Evolutionary conservation across 202 grass and related monocot genomes (phyloP), one percentile per base, ranked within the genome.

Genomic region (Dendrocalamus latiflorus): DNA sequence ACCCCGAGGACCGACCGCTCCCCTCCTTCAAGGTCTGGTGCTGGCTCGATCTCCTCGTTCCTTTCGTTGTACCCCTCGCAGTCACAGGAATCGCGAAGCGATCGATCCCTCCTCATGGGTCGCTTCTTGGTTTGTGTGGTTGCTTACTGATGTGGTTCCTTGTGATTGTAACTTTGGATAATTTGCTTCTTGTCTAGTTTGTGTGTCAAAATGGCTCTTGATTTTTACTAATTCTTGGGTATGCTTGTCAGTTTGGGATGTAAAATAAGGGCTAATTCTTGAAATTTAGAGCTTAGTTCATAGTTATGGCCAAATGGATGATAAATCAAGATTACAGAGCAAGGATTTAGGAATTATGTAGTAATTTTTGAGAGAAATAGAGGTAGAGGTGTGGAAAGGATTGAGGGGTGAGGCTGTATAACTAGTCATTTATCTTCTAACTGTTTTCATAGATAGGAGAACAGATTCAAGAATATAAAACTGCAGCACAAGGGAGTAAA

Each of bases 11-110:
- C 47, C 80, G 13, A 17, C 71, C 67, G 69, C 89, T 92, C n/a
- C 81, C 89, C 7, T 94, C 89, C 9, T 99, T 99, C 84, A 92
- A 91, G 93, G 96, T 94, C 9, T 28, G 15, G 25, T 54, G 2
- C 30, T 51, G 49, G 20, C 65, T 39, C 33, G 6, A n/a, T 39
- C 26, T 15, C 41, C 39, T 25, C 7, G 0, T 42, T 8, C 2
- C n/a, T 20, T 21, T 58, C 28, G 11, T 9, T 11, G 0, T 6
- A 45, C 34, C 67, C 6, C 51, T 57, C 20, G 55, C 49, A 17
- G 18, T 28, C n/a, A n/a, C 16, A 74, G 43, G 37, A 58, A 56
- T 55, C 18, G 21, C 41, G 11, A 64, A 70, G 55, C n/a, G 16
- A 11, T 48, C 47, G 24, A 55, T 30, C 14, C 1, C 2, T 33